Evolutionary conservation across 2,329 filamentous ascomycete species (phyloP).

Genomic region (Akanthomyces muscarius): DNA sequence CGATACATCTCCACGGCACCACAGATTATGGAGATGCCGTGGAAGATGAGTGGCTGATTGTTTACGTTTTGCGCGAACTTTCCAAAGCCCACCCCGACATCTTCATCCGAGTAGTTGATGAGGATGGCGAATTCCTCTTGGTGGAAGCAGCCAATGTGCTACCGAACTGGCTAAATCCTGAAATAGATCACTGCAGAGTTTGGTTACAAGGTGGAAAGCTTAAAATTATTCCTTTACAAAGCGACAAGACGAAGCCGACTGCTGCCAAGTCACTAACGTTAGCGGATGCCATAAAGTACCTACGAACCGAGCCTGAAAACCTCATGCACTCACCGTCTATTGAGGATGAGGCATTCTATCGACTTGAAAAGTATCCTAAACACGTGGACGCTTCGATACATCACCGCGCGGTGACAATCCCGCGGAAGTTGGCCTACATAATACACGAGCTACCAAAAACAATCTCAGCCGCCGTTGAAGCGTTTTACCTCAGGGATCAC

Average conservation of each 20-base stretch:
- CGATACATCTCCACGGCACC: conserved; percentile 65
- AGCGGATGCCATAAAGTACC: conserved; percentile 57
- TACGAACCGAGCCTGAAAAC: conserved; percentile 51
- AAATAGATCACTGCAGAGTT: conserved; percentile 80
- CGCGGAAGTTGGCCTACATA: conserved; percentile 76
- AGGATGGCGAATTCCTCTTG: conserved; percentile 91
- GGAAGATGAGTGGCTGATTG: conserved; percentile 96
- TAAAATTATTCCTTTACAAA: conserved; percentile 61
- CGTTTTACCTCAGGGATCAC: conserved; percentile 88
- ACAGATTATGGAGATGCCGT: conserved; percentile 92
- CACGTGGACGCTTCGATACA: conserved; percentile 76
- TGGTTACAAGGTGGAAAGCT: conserved; percentile 82
- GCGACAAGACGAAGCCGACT: conserved; percentile 26
- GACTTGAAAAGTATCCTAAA: conserved; percentile 75
- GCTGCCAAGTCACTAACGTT: conserved; percentile 53
- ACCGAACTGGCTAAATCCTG: conserved; percentile 87
- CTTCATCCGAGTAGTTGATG: conserved; percentile 81
- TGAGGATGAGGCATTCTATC: conserved; percentile 86
- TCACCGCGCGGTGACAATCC: conserved; percentile 66
- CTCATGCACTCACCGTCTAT: conserved; percentile 70
- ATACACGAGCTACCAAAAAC: conserved; percentile 70
- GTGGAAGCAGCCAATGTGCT: conserved; percentile 87
- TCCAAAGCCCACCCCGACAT: conserved; percentile 66
- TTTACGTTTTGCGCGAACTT: conserved; percentile 81
- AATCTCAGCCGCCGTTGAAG: conserved; percentile 79